A percentile compares a stretch with the other conserved stretches of the same genome.
These are phyloP conservation scores for Hirschioporus abietinus DNA, from an alignment of 768 basidiomycete genomes.

Conservation along the genomic window DNA sequence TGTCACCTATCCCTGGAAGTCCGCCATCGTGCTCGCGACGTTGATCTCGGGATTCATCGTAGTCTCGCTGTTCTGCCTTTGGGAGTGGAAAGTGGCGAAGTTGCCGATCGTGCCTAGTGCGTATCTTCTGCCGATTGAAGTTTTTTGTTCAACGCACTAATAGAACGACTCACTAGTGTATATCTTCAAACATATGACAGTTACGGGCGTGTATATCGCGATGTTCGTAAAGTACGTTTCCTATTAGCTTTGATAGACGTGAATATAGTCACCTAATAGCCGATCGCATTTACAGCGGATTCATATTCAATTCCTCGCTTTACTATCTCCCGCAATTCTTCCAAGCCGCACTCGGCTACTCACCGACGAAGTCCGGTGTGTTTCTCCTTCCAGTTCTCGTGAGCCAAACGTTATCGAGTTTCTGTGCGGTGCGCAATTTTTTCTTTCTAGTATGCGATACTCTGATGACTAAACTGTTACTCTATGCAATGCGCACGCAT, in stretches of 20 bases:
- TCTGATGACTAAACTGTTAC: neutral
- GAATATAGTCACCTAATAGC: neutral
- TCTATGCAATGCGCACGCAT: neutral
- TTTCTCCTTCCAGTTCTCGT: conserved; percentile 68
- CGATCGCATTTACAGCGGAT: conserved; percentile 34
- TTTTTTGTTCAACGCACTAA: neutral
- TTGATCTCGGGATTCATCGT: conserved; percentile 51
- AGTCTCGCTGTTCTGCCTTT: conserved; percentile 53
- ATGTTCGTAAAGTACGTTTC: conserved; percentile 59
- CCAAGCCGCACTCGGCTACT: conserved; percentile 64
- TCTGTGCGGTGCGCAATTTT: conserved; percentile 38
- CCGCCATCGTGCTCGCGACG: conserved; percentile 57
- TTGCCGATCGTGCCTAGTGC: conserved; percentile 71
- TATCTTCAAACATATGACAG: conserved; percentile 64
- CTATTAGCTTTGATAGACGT: neutral
- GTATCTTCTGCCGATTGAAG: conserved; percentile 17
- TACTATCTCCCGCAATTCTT: conserved; percentile 76
- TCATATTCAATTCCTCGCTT: conserved; percentile 57
- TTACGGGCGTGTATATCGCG: conserved; percentile 60
- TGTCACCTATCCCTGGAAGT: conserved; percentile 66
- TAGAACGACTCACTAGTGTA: conserved; percentile 41
- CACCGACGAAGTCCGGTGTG: conserved; percentile 57
- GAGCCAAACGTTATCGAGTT: conserved; percentile 55
- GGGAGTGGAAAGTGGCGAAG: conserved; percentile 66
- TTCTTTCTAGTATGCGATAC: neutral